Conservation (phyloP, 331 rosid genomes). For the Rhamnella rubrinervis region DNA sequence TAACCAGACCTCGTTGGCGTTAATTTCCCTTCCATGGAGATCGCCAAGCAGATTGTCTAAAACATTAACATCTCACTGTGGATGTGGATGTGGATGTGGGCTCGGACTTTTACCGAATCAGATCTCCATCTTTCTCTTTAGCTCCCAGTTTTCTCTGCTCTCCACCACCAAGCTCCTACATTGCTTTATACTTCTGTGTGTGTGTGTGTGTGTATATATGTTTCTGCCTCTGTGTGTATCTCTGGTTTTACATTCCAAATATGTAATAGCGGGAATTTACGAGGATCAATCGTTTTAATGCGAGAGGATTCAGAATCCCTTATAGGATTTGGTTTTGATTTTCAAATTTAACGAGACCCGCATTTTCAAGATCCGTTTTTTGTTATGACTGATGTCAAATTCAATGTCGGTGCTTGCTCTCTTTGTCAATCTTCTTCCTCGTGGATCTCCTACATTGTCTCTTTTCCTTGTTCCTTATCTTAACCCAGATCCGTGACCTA, state of each 20-base stretch:
- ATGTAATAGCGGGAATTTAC: neutral
- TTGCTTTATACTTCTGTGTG: neutral
- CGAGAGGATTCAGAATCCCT: neutral
- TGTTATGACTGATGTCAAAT: constrained; percentile 26
- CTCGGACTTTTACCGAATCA: neutral
- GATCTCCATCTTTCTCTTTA: neutral
- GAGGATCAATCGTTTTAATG: neutral
- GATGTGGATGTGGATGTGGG: too few species aligned
- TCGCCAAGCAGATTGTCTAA: constrained; percentile 14
- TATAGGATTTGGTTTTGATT: constrained; percentile 11
- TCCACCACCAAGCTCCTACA: too few species aligned
- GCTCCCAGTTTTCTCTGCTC: neutral
- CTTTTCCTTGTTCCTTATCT: constrained; percentile 10
- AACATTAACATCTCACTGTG: neutral
- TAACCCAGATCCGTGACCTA: constrained; percentile 29
- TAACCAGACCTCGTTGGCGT: constrained; percentile 17
- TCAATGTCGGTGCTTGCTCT: constrained; percentile 35
- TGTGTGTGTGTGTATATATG: neutral
- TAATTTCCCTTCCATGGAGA: constrained; percentile 30
- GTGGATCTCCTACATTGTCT: constrained; percentile 31
- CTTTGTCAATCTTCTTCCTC: constrained; percentile 14
- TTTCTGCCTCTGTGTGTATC: neutral
- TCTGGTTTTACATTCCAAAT: neutral
- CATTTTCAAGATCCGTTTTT: constrained; percentile 38
- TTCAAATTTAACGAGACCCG: constrained; percentile 10